Base-by-base conservation (phyloP, 2,329 filamentous ascomycete species). In the Claviceps sorghi region DNA sequence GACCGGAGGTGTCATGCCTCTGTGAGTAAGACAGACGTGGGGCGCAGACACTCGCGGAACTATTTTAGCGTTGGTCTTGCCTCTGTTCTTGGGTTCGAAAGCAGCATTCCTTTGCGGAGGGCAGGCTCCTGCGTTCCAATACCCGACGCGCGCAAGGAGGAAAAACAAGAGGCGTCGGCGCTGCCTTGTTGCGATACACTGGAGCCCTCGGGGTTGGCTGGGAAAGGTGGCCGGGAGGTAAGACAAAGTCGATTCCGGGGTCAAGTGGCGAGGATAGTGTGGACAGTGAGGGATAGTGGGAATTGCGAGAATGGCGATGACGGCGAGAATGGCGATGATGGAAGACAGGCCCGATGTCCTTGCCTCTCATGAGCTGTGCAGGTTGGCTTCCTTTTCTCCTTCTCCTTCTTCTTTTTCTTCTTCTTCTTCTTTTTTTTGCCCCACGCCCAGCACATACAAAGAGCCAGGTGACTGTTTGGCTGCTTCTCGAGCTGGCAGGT, bases 61-160 rank as follows among this genome's bases (percentile, higher is more conserved):
- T 22, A 21, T 41, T 29, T 36, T 41, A 51, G 50, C 49, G 48
- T 54, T 48, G 48, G 50, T 41, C 36, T 36, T 17, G 45, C 19
- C 43, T 38, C 34, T 38, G 30, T 50, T 40, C 50, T 53, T 55
- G 41, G 44, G 36, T 26, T 32, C 19, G 19, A 45, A 45, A 45
- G 46, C 55, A 45, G 46, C 55, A 57, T 57, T 57, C 55, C 55
- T 47, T 13, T 4, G 15, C 32, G 41, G 54, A 51, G 51, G 53
- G 49, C 52, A 40, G 49, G 34, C 40, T 51, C 22, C 22, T 48
- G 32, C 40, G 36, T 38, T 53, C 30, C 52, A 48, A 22, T 40
- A 19, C 48, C 30, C 8, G n/a, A 11, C 34, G n/a, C 19, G 41
- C 38, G 32, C 36, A 19, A 48, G 40, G 41, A 17, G 47, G 32